Evolutionary conservation across 306 rosid species (phyloP).

Genomic region (Hippophae gyantsensis): DNA sequence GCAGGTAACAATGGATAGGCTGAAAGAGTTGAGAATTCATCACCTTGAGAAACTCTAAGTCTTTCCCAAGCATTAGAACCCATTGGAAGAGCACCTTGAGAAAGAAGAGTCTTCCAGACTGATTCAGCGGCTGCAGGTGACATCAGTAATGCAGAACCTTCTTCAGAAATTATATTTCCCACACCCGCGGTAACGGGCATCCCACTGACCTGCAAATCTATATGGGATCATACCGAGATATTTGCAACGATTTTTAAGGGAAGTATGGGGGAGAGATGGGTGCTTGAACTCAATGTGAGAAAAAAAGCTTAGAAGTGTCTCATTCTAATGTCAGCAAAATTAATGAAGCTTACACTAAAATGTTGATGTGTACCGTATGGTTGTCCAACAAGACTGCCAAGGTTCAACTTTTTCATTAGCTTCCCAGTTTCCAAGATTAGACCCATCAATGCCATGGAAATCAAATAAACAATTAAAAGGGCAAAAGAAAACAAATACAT

Average conservation of each 20-base stretch:
- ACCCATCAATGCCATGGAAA: conserved; percentile 6
- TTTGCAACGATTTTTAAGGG: background rate
- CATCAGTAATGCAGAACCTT: conserved; percentile 70
- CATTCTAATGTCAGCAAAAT: background rate
- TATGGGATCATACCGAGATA: conserved; percentile 9
- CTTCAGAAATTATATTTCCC: conserved; percentile 76
- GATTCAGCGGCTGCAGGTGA: conserved; percentile 79
- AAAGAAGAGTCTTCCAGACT: conserved; percentile 68
- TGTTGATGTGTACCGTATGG: conserved; percentile 81
- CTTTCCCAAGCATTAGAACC: conserved; percentile 86
- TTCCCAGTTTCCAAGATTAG: conserved; percentile 18
- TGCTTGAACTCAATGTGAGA: background rate
- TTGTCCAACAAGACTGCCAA: conserved; percentile 65
- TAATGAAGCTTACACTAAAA: conserved; percentile 47
- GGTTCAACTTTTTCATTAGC: conserved; percentile 75
- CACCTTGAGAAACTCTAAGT: conserved; percentile 66
- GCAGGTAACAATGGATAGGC: conserved; percentile 1
- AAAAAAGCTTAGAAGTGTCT: background rate
- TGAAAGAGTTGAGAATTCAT: background rate
- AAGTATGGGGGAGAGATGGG: background rate
- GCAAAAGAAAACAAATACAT: conserved; percentile 5
- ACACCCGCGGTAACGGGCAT: conserved; percentile 83
- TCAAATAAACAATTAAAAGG: conserved; percentile 12
- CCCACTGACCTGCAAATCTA: conserved; percentile 53
- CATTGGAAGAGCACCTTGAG: conserved; percentile 72